A percentile compares a stretch with the other conserved stretches of the same genome.
phyloP scores from a whole-genome alignment of 306 rosid genomes.

The Quercus robur region DNA sequence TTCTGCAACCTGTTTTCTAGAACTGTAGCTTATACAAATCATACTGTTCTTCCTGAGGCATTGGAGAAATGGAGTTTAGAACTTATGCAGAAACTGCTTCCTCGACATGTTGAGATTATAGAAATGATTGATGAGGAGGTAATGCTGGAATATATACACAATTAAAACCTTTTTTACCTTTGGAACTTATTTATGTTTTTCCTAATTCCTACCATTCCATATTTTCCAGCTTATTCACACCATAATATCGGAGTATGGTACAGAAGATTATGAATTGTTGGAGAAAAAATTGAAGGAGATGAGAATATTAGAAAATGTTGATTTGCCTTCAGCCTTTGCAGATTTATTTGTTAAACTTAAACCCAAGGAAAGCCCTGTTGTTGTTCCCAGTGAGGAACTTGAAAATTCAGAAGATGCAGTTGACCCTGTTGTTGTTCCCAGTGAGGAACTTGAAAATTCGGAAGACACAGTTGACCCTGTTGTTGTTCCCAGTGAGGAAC shows the following conservation, averaged over 20 bases:
- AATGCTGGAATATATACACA: slow-evolving; percentile 18
- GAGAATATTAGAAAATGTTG: slow-evolving; percentile 95
- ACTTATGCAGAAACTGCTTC: slow-evolving; percentile 87
- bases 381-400: slow-evolving; percentile 32
- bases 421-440: slow-evolving; percentile 15
- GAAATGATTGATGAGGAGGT: slow-evolving; percentile 95
- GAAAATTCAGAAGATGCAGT: slow-evolving; percentile 33
- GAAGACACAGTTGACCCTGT: slow-evolving; percentile 23
- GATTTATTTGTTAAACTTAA: slow-evolving; percentile 58
- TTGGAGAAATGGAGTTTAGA: slow-evolving; percentile 96
- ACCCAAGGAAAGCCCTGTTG: slow-evolving; percentile 33
- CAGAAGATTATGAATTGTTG: slow-evolving; percentile 54
- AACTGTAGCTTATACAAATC: slow-evolving; percentile 97
- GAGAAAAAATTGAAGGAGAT: slow-evolving; percentile 75
- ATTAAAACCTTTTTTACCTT: not conserved
- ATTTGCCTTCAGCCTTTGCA: slow-evolving; percentile 60
- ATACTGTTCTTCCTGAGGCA: slow-evolving; percentile 98
- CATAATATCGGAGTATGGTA: slow-evolving; percentile 71
- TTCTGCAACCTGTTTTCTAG: slow-evolving; percentile 41
- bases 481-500: slow-evolving; percentile 31
- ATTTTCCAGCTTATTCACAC: slow-evolving; percentile 66
- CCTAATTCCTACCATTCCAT: slow-evolving; percentile 29
- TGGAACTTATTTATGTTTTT: slow-evolving; percentile 19
- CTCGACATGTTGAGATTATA: slow-evolving; percentile 92
- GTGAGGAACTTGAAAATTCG: slow-evolving; percentile 35